Conservation (phyloP, 352 stramenopile genomes). For the Globisporangium cylindrosporum region DNA sequence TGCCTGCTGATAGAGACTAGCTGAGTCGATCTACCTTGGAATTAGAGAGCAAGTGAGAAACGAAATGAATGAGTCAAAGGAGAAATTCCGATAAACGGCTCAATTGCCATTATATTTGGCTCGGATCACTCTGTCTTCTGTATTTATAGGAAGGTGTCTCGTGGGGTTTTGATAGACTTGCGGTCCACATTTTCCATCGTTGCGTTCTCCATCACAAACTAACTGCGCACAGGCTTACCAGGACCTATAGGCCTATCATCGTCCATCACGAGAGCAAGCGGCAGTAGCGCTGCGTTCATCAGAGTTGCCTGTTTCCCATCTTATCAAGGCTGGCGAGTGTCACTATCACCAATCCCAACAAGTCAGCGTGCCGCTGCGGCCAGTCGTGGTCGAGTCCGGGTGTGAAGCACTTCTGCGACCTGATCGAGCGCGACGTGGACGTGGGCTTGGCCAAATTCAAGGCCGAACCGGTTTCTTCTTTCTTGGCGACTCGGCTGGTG, state of each 20-base stretch:
- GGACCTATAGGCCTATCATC: background rate
- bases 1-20: background rate
- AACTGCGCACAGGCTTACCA: background rate
- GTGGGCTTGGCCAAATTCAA: background rate
- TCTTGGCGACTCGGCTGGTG: background rate
- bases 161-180: background rate
- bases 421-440: constrained; percentile 30
- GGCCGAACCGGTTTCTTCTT: background rate
- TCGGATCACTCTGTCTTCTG: background rate
- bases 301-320: background rate
- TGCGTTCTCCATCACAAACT: background rate
- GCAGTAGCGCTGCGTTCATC: background rate
- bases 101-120: background rate
- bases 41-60: background rate
- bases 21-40: background rate
- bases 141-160: background rate
- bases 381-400: constrained; percentile 61
- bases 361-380: constrained; percentile 44
- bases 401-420: constrained; percentile 68
- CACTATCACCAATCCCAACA: background rate
- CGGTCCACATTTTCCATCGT: background rate
- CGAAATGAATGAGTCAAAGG: background rate
- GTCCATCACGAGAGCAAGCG: background rate
- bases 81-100: background rate
- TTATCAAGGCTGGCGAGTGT: background rate